Evolutionary conservation across 176 grass and related monocot species (phyloP), one percentile per base, ranked within the genome.

Genomic region (Oryza glumipatula): DNA sequence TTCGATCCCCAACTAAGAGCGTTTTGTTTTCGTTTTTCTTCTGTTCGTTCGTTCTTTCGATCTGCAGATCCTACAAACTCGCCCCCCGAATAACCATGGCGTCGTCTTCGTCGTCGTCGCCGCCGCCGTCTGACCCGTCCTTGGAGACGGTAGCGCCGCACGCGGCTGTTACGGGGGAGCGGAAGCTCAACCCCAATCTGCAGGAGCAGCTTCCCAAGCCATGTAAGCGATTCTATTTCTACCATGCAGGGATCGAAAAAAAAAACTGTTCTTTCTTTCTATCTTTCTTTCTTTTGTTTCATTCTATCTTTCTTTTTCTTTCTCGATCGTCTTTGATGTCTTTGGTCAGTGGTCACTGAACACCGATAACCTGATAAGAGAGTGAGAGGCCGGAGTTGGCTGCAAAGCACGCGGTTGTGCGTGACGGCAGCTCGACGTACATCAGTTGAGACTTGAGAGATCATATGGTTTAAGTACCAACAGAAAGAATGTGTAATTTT

Each of bases 101-200:
- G 43, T 19, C 84, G 9, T 16, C 43, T n/a, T 39, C 80, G 6
- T 49, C 33, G 11, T 39, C 80, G 6, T 49, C 33, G 16, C 26
- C 68, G 11, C 3, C 74, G 45, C 1, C 78, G 19, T 22, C 15
- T 38, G 78, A 91, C 38, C 41, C n/a, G 52, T 82, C 88, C 17
- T 5, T 88, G 85, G 85, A 70, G 46, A 93, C 88, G 43, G 91
- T 70, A 30, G 88, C 91, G 1, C 81, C 91, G 58, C 30, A 22
- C 4, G 91, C 88, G 44, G 9, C 88, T 15, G 85, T 93, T 32
- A 93, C 88, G 0, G 15, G 41, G 51, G 88, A 93, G 76, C 82
- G 91, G 2, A 88, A 67, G 72, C 86, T 94, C 92, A 94, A 86
- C 79, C 79, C 60, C 35, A 14, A 89, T 44, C 89, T 94, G 21